These are phyloP conservation scores for Solanum ahanhuiri DNA, from an alignment of 257 asterid genomes.

Conservation along the genomic window DNA sequence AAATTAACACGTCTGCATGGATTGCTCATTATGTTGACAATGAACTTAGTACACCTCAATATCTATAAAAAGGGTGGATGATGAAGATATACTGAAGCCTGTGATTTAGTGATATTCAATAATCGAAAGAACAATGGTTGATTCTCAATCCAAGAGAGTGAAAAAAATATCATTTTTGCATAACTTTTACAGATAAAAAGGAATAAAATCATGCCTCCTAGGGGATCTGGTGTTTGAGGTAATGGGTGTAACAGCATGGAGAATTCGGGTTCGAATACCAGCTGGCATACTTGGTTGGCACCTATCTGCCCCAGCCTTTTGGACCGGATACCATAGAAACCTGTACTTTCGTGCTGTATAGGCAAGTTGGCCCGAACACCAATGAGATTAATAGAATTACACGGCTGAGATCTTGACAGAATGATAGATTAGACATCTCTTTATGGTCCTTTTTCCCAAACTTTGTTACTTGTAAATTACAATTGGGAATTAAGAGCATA, in stretches of 20 bases:
- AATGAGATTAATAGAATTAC: neutral
- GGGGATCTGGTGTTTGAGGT: neutral
- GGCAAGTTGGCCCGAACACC: neutral
- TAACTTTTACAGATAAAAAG: neutral
- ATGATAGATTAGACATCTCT: neutral
- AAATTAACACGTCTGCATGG: neutral
- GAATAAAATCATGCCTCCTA: neutral
- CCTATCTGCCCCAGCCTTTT: neutral
- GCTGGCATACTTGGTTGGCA: neutral
- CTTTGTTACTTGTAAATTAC: neutral
- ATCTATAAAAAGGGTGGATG: neutral
- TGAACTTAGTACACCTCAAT: neutral
- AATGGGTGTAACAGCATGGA: neutral
- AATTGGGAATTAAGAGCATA: constrained; percentile 2
- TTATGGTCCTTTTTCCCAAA: neutral
- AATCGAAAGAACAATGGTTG: neutral
- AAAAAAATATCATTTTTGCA: neutral
- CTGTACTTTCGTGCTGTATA: neutral
- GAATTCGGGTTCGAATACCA: neutral
- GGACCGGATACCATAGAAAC: neutral
- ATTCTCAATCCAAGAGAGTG: neutral
- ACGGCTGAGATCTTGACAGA: neutral
- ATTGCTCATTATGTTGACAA: neutral
- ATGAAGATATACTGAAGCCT: neutral
- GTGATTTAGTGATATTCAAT: neutral